Evolutionary conservation across 805 yeast genomes (phyloP), one percentile per base, ranked within the genome.

Genomic region (Candida tibetensis): DNA sequence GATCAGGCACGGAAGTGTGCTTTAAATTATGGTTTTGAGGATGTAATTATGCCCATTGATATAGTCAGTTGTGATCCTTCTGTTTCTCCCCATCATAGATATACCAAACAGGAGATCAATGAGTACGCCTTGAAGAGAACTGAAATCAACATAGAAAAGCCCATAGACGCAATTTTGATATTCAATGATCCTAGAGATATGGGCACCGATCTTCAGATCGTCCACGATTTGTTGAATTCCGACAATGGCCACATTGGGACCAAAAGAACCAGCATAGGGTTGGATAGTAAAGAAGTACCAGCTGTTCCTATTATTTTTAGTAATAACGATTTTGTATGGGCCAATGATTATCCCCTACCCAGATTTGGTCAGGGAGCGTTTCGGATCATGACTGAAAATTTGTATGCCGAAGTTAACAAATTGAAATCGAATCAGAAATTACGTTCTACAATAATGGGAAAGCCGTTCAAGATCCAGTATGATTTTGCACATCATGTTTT

Each of bases 361-460:
- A 72, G 97, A 39, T 85, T 87, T 53, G 97, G 96, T 5, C 95
- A 89, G 63, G 97, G 97, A 17, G 95, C 91, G 1, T 82, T 85
- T 52, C 70, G 91, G 44, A 72, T 77, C 36, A 63, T 76, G 30
- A 62, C 84, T 4, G 83, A 85, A 51, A 63, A 76, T 3, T 59
- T 88, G 30, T 85, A 85, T 51, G 54, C 59, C 15, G 74, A 74
- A 34, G 56, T 70, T 37, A 80, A 83, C 41, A 62, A 61, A n/a
- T 77, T 79, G 12, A 36, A 48, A 5, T 35, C 36, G 7, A 35
- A 46, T 8, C 47, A 52, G 16, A 55, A 59, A 26, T 17, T 30
- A 10, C 28, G 40, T 2, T 75, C 76, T 41, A 67, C 77, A 3
- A 74, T 84, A 4, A 65, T 86, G 47, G 97, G 97, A 8, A 90